Conservation (phyloP, 2,329 filamentous ascomycete genomes). For the Davidsoniella virescens region DNA sequence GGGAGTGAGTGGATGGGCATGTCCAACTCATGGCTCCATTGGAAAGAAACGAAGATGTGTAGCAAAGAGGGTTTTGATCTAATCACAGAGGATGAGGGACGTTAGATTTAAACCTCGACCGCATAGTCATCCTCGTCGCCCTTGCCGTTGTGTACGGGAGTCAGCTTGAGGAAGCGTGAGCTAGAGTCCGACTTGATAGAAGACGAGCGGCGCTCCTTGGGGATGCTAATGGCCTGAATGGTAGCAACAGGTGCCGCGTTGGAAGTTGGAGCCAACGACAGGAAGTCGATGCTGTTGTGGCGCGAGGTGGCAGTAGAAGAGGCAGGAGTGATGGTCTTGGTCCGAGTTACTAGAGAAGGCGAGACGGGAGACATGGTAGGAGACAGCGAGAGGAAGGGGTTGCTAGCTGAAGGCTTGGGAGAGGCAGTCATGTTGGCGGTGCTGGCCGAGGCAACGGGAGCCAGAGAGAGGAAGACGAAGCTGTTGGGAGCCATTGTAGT, state of each 20-base stretch:
- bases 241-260: neutral
- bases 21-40: constrained; percentile 1
- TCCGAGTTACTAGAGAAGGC: constrained; percentile 26
- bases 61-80: neutral
- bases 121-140: constrained; percentile 37
- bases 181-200: constrained; percentile 34
- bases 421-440: neutral
- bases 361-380: constrained; percentile 41
- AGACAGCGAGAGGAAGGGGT: constrained; percentile 38
- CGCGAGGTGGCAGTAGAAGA: constrained; percentile 15
- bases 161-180: constrained; percentile 41
- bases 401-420: neutral
- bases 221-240: constrained; percentile 17
- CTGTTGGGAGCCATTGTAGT: constrained; percentile 7
- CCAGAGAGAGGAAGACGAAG: constrained; percentile 11
- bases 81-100: neutral
- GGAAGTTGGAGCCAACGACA: constrained; percentile 11
- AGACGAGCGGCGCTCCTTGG: constrained; percentile 32
- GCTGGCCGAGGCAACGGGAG: constrained; percentile 8
- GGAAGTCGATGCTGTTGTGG: constrained; percentile 15
- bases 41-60: neutral
- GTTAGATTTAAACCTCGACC: constrained; percentile 15
- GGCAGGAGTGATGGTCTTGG: neutral
- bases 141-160: constrained; percentile 47
- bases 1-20: constrained; percentile 10